Evolutionary conservation across 805 yeast genomes (phyloP).

Genomic region (Metschnikowia arizonensis): DNA sequence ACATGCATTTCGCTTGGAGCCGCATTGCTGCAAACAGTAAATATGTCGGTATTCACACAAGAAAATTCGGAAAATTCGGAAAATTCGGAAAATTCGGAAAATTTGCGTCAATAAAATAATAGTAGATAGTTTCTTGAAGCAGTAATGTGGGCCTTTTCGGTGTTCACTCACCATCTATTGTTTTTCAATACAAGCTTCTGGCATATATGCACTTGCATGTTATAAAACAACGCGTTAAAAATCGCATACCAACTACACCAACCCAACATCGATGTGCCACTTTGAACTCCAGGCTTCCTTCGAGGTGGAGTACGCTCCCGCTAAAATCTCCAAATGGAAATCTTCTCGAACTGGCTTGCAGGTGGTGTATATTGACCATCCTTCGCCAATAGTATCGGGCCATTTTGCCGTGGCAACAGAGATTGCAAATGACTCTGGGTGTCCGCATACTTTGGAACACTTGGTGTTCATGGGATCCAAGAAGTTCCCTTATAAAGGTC

Average conservation of each 20-base stretch:
- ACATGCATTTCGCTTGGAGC: neutral
- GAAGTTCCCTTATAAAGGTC: slow-evolving; percentile 85
- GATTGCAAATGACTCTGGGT: slow-evolving; percentile 78
- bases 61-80: no score
- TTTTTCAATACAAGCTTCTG: no score
- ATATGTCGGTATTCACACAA: neutral
- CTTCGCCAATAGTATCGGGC: slow-evolving; percentile 89
- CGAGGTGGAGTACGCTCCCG: slow-evolving; percentile 72
- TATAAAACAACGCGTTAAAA: slow-evolving; percentile 1
- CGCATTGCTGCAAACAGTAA: neutral
- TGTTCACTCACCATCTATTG: neutral
- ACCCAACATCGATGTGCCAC: slow-evolving; percentile 9
- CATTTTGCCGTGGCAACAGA: slow-evolving; percentile 95
- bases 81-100: no score
- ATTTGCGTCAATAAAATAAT: no score
- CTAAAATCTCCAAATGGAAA: slow-evolving; percentile 66
- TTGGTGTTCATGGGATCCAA: slow-evolving; percentile 91
- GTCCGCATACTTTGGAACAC: slow-evolving; percentile 95
- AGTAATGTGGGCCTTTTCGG: neutral
- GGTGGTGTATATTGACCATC: slow-evolving; percentile 67
- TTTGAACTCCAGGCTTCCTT: slow-evolving; percentile 42
- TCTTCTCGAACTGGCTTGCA: slow-evolving; percentile 81
- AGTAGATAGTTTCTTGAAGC: neutral
- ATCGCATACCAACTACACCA: neutral
- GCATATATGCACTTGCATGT: no score